These are phyloP conservation scores for Cicer cuneatum DNA, from an alignment of 306 rosid genomes.

Conservation along the genomic window DNA sequence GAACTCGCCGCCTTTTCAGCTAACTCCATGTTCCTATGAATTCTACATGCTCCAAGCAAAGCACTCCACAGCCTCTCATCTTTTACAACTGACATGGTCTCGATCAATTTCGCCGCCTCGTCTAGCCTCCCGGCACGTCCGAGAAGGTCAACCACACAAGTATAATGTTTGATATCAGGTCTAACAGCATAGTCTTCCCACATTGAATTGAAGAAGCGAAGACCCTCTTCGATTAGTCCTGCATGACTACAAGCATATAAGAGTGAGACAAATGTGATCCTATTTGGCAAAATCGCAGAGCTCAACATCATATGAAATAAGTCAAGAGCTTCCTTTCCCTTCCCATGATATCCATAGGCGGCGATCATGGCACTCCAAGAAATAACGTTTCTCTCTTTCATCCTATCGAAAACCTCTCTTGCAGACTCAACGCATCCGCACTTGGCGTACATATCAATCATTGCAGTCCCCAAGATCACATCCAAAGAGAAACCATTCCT, in stretches of 20 bases:
- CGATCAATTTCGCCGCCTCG: constrained; percentile 66
- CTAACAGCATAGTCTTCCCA: constrained; percentile 61
- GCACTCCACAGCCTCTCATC: constrained; percentile 83
- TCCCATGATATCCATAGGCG: constrained; percentile 77
- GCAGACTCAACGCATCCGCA: constrained; percentile 74
- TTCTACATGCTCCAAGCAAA: constrained; percentile 79
- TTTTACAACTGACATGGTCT: constrained; percentile 60
- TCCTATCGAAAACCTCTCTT: constrained; percentile 63
- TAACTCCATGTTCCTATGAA: constrained; percentile 67
- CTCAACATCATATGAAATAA: constrained; percentile 64
- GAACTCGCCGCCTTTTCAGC: constrained; percentile 69
- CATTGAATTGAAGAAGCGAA: constrained; percentile 59
- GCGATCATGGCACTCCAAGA: constrained; percentile 92
- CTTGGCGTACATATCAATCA: constrained; percentile 81
- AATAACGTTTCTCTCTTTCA: constrained; percentile 71
- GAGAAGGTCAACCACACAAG: constrained; percentile 81
- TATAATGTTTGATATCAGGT: constrained; percentile 77
- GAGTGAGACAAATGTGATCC: constrained; percentile 70
- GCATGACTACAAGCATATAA: constrained; percentile 89
- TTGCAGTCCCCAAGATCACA: constrained; percentile 74
- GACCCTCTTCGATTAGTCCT: constrained; percentile 73
- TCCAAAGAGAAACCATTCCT: constrained; percentile 58
- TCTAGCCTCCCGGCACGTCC: constrained; percentile 83
- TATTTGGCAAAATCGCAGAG: constrained; percentile 59
- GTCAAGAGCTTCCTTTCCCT: constrained; percentile 68